These are phyloP conservation scores for Zygosaccharomyces kombuchaensis DNA, from an alignment of 805 yeast species.

Conservation along the genomic window DNA sequence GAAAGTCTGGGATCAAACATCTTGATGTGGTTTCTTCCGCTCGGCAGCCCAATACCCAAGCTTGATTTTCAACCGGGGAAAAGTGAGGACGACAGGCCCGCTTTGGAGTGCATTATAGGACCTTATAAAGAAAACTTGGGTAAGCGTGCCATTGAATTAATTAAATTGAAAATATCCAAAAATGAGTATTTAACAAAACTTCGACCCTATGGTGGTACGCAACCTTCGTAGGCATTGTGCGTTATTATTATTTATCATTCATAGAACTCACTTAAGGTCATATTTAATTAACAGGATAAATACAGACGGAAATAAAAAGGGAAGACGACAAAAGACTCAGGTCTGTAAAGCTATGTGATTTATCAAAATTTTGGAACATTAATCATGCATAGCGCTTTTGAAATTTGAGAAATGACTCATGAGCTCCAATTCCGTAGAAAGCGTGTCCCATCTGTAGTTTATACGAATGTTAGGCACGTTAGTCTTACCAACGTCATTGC, in stretches of 20 bases:
- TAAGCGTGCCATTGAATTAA: conserved; percentile 5
- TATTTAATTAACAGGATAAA: neutral
- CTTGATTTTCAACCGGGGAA: conserved; percentile 6
- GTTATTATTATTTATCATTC: neutral
- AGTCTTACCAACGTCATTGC: conserved; percentile 88
- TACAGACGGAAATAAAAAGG: neutral
- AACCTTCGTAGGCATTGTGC: neutral
- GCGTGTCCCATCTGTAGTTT: conserved; percentile 78
- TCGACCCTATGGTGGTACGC: conserved; percentile 13
- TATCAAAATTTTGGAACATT: neutral
- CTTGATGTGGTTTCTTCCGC: conserved; percentile 33
- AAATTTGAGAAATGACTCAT: conserved; percentile 51
- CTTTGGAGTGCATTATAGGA: conserved; percentile 8
- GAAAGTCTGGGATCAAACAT: conserved; percentile 31
- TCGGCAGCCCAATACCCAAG: conserved; percentile 13
- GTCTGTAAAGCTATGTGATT: neutral
- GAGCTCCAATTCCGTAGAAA: conserved; percentile 64
- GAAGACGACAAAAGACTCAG: neutral
- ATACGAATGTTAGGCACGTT: conserved; percentile 90
- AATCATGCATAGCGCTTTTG: conserved; percentile 11
- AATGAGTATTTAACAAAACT: conserved; percentile 13
- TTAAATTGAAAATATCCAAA: conserved; percentile 9
- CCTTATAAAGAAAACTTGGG: conserved; percentile 10
- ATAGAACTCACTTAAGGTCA: neutral
- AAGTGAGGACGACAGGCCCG: conserved; percentile 23